These are phyloP conservation scores for Fusarium incarnatum DNA, from an alignment of 2,329 filamentous ascomycete genomes.

Conservation along the genomic window DNA sequence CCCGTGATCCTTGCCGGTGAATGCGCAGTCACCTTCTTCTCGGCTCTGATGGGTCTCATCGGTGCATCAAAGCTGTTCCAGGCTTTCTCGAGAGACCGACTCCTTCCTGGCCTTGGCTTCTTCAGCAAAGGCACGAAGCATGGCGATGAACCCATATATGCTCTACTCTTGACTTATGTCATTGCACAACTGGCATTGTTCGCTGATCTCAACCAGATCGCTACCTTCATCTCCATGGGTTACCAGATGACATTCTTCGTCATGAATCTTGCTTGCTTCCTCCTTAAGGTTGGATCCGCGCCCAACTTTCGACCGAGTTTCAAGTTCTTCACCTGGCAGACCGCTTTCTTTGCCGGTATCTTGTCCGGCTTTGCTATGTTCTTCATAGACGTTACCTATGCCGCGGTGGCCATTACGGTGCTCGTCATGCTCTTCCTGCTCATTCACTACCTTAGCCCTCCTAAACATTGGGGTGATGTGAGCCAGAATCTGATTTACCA, in stretches of 20 bases:
- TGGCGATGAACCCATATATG: slow-evolving; percentile 79
- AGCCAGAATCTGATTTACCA: slow-evolving; percentile 88
- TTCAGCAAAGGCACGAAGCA: slow-evolving; percentile 80
- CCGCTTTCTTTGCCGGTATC: slow-evolving; percentile 79
- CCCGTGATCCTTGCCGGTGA: slow-evolving; percentile 82
- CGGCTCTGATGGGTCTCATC: slow-evolving; percentile 87
- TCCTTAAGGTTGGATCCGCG: slow-evolving; percentile 86
- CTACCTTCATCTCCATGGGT: slow-evolving; percentile 89
- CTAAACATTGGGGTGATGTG: slow-evolving; percentile 91
- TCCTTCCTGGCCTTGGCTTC: slow-evolving; percentile 79
- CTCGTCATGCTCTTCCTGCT: slow-evolving; percentile 82
- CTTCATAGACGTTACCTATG: slow-evolving; percentile 86
- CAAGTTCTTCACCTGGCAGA: slow-evolving; percentile 89
- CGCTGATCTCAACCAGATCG: slow-evolving; percentile 87
- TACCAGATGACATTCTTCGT: slow-evolving; percentile 94
- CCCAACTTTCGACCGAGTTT: slow-evolving; percentile 91
- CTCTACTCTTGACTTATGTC: slow-evolving; percentile 79
- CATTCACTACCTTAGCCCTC: slow-evolving; percentile 86
- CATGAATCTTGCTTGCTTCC: slow-evolving; percentile 87
- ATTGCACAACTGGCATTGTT: slow-evolving; percentile 84
- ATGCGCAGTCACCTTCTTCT: slow-evolving; percentile 85
- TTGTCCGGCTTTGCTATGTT: slow-evolving; percentile 86
- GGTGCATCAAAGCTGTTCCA: slow-evolving; percentile 87
- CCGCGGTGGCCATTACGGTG: slow-evolving; percentile 77
- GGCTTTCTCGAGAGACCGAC: slow-evolving; percentile 80